These are phyloP conservation scores for Blastomyces parvus DNA, from an alignment of 2,329 filamentous ascomycete species.

Conservation along the genomic window DNA sequence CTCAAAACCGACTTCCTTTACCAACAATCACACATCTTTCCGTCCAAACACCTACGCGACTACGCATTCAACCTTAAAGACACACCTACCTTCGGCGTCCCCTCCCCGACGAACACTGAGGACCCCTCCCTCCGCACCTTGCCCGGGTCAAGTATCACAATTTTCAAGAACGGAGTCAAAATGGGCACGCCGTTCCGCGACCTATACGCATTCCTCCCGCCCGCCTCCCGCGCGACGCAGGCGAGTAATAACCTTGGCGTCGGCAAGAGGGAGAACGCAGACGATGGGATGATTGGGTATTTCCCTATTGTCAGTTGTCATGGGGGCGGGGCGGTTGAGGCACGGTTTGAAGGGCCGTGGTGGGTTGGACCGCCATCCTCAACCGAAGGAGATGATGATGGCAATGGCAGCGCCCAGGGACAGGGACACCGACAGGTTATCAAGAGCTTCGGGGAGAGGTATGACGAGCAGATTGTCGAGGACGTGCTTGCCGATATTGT, in stretches of 20 bases:
- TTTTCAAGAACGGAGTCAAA: conserved; percentile 85
- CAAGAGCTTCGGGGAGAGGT: conserved; percentile 58
- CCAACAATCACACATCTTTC: conserved; percentile 55
- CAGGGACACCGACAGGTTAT: background rate
- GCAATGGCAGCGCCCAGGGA: too few species aligned
- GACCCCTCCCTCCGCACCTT: conserved; percentile 72
- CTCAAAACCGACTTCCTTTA: conserved; percentile 93
- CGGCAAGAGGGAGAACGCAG: conserved; percentile 74
- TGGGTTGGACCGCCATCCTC: conserved; percentile 64
- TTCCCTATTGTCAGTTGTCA: conserved; percentile 91
- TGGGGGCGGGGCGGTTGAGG: conserved; percentile 78
- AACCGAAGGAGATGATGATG: conserved; percentile 33
- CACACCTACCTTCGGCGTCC: conserved; percentile 38
- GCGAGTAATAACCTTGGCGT: conserved; percentile 39
- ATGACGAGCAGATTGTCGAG: conserved; percentile 87
- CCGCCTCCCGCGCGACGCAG: conserved; percentile 54
- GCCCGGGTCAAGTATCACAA: conserved; percentile 72
- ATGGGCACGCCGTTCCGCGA: conserved; percentile 84
- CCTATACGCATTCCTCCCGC: conserved; percentile 81
- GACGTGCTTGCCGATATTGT: conserved; percentile 88
- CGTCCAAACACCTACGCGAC: conserved; percentile 80
- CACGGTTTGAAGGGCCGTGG: conserved; percentile 90
- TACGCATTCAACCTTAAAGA: conserved; percentile 39
- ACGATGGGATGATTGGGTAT: conserved; percentile 92
- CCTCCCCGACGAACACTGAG: conserved; percentile 54